phyloP scores from a whole-genome alignment of 352 stramenopile species.

The Phytophthora parvispora region DNA sequence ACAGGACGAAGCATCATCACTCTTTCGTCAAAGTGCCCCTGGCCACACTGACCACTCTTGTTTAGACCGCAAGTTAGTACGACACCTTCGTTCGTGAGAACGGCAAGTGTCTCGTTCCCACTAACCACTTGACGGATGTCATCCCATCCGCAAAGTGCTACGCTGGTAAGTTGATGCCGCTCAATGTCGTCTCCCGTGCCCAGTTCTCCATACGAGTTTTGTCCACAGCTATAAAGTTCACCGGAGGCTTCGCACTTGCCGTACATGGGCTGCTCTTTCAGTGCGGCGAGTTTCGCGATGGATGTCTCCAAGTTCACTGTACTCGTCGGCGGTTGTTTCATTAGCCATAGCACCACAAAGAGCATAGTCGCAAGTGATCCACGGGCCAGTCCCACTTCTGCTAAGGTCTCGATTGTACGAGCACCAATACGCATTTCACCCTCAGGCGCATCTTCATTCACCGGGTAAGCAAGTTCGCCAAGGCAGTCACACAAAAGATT shows the following conservation, averaged over 20 bases:
- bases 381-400: conserved; percentile 75
- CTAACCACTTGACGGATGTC: conserved; percentile 88
- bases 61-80: conserved; percentile 89
- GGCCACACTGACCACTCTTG: conserved; percentile 90
- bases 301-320: conserved; percentile 64
- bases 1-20: conserved; percentile 88
- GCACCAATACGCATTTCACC: conserved; percentile 47
- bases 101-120: conserved; percentile 84
- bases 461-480: conserved; percentile 44
- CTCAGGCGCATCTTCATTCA: conserved; percentile 10
- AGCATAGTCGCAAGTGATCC: conserved; percentile 82
- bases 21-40: conserved; percentile 89
- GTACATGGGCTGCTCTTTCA: conserved; percentile 91
- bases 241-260: conserved; percentile 87
- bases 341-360: conserved; percentile 74
- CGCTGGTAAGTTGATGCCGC: conserved; percentile 79
- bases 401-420: conserved; percentile 78
- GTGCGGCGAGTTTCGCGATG: conserved; percentile 71
- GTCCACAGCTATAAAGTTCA: conserved; percentile 89
- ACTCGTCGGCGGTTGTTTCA: conserved; percentile 60
- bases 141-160: conserved; percentile 85
- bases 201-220: conserved; percentile 92
- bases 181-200: conserved; percentile 89
- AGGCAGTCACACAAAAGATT: conserved; percentile 82
- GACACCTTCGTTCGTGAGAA: conserved; percentile 86